phyloP scores from a whole-genome alignment of 768 basidiomycete genomes.

The Tulasnella sp. region DNA sequence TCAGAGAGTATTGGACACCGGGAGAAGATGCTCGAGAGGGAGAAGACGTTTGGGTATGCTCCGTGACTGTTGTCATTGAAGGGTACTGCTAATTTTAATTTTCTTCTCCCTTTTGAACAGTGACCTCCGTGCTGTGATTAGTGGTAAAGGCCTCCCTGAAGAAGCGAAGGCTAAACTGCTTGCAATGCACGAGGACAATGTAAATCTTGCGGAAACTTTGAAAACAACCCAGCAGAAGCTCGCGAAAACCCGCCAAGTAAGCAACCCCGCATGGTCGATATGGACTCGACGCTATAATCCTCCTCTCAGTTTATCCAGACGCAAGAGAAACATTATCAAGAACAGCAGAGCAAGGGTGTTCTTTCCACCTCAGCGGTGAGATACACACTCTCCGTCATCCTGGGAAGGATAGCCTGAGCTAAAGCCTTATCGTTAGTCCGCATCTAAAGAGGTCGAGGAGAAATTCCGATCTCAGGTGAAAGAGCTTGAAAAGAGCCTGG shows the following conservation, averaged over 20 bases:
- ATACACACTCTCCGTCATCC: neutral
- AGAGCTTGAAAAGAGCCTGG: conserved; percentile 52
- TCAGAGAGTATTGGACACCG: conserved; percentile 83
- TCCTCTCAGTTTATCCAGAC: conserved; percentile 71
- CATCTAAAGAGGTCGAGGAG: conserved; percentile 63
- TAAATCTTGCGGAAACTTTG: conserved; percentile 55
- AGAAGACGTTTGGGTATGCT: conserved; percentile 70
- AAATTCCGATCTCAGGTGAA: conserved; percentile 54
- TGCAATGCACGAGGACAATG: conserved; percentile 66
- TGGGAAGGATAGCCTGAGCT: neutral
- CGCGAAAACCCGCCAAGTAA: conserved; percentile 62
- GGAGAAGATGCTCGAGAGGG: conserved; percentile 76
- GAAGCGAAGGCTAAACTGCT: conserved; percentile 69
- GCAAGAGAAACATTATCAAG: conserved; percentile 82
- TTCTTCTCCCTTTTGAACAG: conserved; percentile 30
- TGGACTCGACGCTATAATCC: neutral
- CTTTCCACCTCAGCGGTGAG: neutral
- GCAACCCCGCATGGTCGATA: conserved; percentile 12
- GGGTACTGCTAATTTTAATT: too few relatives aligned
- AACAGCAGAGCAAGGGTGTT: conserved; percentile 41
- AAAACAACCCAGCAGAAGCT: conserved; percentile 70
- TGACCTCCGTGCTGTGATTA: conserved; percentile 64
- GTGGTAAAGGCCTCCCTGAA: conserved; percentile 71
- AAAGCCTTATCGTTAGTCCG: conserved; percentile 19
- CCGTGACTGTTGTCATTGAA: too few relatives aligned